Percentiles rank a stretch among this genome's conserved stretches.
Evolutionary conservation across 2,329 filamentous ascomycete genomes (phyloP).

Genomic region (Diaporthe eres): DNA sequence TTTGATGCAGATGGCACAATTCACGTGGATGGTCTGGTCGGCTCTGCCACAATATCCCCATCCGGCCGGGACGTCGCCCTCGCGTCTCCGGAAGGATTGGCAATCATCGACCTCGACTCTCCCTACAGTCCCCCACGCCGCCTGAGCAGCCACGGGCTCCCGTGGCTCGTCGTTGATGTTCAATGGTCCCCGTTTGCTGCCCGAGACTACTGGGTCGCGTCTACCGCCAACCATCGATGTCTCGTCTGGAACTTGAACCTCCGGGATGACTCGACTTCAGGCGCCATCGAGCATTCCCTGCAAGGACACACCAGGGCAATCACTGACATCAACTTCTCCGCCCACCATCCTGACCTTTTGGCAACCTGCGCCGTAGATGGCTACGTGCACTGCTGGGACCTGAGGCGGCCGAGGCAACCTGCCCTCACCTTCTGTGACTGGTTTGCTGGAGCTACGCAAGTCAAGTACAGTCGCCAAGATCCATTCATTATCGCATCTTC

Average conservation of each 20-base stretch:
- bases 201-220: slow-evolving; percentile 93
- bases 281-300: slow-evolving; percentile 87
- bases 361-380: slow-evolving; percentile 94
- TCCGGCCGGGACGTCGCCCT: slow-evolving; percentile 91
- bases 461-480: slow-evolving; percentile 93
- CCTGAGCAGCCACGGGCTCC: slow-evolving; percentile 83
- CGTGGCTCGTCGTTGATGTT: slow-evolving; percentile 96
- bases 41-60: slow-evolving; percentile 93
- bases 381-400: slow-evolving; percentile 93
- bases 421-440: slow-evolving; percentile 90
- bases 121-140: slow-evolving; percentile 89
- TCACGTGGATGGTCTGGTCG: slow-evolving; percentile 84
- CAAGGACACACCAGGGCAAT: slow-evolving; percentile 89
- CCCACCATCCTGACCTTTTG: slow-evolving; percentile 89
- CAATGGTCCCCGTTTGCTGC: slow-evolving; percentile 96
- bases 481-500: slow-evolving; percentile 90
- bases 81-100: slow-evolving; percentile 89
- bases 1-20: slow-evolving; percentile 90
- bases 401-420: slow-evolving; percentile 80
- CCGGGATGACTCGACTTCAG: slow-evolving; percentile 77
- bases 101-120: slow-evolving; percentile 92
- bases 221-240: slow-evolving; percentile 94
- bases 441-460: slow-evolving; percentile 93
- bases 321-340: slow-evolving; percentile 96
- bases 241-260: slow-evolving; percentile 93